These are phyloP conservation scores for Fennellomyces sp. DNA, from an alignment of 371 early-diverging fungal species.

Conservation along the genomic window DNA sequence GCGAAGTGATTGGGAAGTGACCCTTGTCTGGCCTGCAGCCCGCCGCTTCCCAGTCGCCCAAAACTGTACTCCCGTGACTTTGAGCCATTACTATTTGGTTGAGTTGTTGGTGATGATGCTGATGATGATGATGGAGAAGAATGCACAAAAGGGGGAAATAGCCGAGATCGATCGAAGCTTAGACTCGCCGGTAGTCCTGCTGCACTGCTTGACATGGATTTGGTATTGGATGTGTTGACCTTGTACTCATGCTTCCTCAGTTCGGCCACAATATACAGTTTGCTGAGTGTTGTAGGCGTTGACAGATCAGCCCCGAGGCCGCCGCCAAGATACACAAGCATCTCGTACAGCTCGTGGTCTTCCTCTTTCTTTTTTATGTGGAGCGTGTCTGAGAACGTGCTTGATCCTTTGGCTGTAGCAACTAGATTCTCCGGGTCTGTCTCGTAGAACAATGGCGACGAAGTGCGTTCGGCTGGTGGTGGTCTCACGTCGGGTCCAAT, in stretches of 20 bases:
- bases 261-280: constrained; percentile 27
- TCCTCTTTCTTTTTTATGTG: constrained; percentile 39
- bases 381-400: constrained; percentile 45
- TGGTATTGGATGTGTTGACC: background rate
- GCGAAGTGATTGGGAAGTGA: constrained; percentile 22
- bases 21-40: constrained; percentile 13
- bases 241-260: constrained; percentile 24
- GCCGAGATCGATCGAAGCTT: background rate
- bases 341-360: constrained; percentile 38
- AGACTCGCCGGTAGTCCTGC: background rate
- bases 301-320: constrained; percentile 61
- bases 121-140: background rate
- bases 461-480: constrained; percentile 37
- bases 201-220: background rate
- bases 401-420: constrained; percentile 26
- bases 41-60: constrained; percentile 5
- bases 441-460: constrained; percentile 32
- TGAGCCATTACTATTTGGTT: background rate
- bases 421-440: constrained; percentile 31
- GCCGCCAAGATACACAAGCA: constrained; percentile 51
- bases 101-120: background rate
- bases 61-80: background rate
- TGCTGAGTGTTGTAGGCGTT: constrained; percentile 10
- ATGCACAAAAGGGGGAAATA: background rate
- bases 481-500: constrained; percentile 18